Evolutionary conservation across 768 basidiomycete genomes (phyloP).

Genomic region (Rossbeevera mucosa): DNA sequence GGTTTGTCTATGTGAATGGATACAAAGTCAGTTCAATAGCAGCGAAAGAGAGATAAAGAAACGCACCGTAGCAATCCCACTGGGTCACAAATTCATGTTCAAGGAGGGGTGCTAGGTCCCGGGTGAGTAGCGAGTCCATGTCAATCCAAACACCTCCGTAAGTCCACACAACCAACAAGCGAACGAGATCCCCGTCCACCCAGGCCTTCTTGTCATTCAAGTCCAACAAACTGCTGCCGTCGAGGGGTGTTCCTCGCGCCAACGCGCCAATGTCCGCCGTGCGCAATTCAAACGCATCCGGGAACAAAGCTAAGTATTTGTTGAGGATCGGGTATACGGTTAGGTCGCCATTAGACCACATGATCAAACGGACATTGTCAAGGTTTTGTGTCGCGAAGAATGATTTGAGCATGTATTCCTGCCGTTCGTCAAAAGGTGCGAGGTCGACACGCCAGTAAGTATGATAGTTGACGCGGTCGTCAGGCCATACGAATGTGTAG

Average conservation of each 20-base stretch:
- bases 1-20: slow-evolving; percentile 52
- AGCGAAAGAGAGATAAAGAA: neutral
- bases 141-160: slow-evolving; percentile 95
- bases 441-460: slow-evolving; percentile 95
- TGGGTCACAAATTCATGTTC: slow-evolving; percentile 98
- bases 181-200: slow-evolving; percentile 92
- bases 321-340: slow-evolving; percentile 50
- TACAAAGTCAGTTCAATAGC: neutral
- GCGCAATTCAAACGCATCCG: slow-evolving; percentile 65
- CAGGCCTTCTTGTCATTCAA: slow-evolving; percentile 77
- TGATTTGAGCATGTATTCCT: slow-evolving; percentile 88
- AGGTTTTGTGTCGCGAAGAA: slow-evolving; percentile 91
- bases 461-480: slow-evolving; percentile 67
- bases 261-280: slow-evolving; percentile 63
- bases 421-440: slow-evolving; percentile 70
- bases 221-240: slow-evolving; percentile 57
- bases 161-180: slow-evolving; percentile 83
- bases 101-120: slow-evolving; percentile 79
- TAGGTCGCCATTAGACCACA: slow-evolving; percentile 92
- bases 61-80: slow-evolving; percentile 96
- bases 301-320: slow-evolving; percentile 57
- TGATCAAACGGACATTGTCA: slow-evolving; percentile 55
- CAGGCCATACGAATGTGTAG: slow-evolving; percentile 18
- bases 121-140: slow-evolving; percentile 91
- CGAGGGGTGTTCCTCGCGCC: slow-evolving; percentile 73